Percentiles rank a stretch among this genome's conserved stretches.
These are phyloP conservation scores for Letharia columbiana DNA, from an alignment of 495 filamentous ascomycete genomes.

Conservation along the genomic window DNA sequence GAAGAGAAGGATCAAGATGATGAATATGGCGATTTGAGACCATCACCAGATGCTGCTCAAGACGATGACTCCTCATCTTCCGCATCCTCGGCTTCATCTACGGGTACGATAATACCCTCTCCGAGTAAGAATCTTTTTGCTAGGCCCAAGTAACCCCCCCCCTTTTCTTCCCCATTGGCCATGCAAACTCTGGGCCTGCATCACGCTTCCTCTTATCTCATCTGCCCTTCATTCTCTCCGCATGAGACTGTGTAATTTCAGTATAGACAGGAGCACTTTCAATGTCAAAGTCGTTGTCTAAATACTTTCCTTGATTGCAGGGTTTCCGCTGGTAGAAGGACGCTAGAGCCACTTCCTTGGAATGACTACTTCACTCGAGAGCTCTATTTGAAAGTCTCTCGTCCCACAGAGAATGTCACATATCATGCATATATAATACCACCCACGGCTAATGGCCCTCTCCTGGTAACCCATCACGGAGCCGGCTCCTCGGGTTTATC, in stretches of 20 bases:
- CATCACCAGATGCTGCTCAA: constrained; percentile 30
- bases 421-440: constrained; percentile 81
- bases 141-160: constrained; percentile 51
- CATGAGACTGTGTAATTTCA: background rate
- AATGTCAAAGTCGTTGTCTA: background rate
- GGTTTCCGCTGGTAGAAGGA: constrained; percentile 9
- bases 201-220: background rate
- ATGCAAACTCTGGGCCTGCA: background rate
- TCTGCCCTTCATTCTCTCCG: constrained; percentile 1
- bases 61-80: constrained; percentile 73
- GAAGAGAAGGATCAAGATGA: constrained; percentile 37
- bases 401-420: constrained; percentile 40
- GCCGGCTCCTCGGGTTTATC: constrained; percentile 84
- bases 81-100: constrained; percentile 71
- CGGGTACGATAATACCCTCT: constrained; percentile 78
- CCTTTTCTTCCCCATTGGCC: background rate
- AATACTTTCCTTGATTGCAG: constrained; percentile 6
- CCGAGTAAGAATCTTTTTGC: constrained; percentile 66
- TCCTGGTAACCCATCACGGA: constrained; percentile 87
- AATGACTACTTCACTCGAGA: constrained; percentile 82
- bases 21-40: constrained; percentile 31
- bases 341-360: constrained; percentile 56
- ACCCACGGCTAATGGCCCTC: constrained; percentile 50
- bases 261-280: background rate
- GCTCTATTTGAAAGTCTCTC: constrained; percentile 53